These are phyloP conservation scores for Yamagishiella unicocca DNA, from an alignment of 139 green algal species.

Conservation along the genomic window DNA sequence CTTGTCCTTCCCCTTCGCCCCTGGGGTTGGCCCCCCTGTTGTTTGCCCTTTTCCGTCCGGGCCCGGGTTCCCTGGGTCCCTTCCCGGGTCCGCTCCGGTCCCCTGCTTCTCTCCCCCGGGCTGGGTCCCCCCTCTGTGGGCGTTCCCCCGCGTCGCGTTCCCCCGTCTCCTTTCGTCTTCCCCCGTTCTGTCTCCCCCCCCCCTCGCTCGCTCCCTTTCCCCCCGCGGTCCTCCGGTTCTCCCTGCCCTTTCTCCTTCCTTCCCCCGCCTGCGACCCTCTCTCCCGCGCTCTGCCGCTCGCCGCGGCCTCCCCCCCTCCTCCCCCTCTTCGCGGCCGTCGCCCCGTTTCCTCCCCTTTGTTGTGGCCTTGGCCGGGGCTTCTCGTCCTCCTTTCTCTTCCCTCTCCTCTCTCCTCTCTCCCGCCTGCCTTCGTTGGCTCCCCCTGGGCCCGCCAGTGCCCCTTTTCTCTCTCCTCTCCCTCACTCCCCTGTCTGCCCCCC, in stretches of 20 bases:
- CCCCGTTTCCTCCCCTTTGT: not conserved
- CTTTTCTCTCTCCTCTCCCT: not conserved
- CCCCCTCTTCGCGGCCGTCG: not conserved
- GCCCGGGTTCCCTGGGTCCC: too few relatives aligned
- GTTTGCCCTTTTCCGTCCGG: not conserved
- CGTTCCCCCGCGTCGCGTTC: not conserved
- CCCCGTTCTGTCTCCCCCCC: not conserved
- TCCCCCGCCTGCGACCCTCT: not conserved
- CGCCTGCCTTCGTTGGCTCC: not conserved
- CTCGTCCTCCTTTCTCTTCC: not conserved
- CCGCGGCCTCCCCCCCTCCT: not conserved
- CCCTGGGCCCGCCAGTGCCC: not conserved
- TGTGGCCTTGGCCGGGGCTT: too few relatives aligned
- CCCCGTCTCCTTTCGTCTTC: not conserved
- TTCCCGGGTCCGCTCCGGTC: not conserved
- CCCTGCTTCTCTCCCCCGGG: not conserved
- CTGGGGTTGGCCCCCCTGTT: too few relatives aligned
- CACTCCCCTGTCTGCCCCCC: not conserved
- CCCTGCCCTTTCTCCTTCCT: not conserved
- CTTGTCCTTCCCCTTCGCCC: too few relatives aligned
- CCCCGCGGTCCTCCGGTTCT: not conserved
- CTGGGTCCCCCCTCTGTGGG: not conserved
- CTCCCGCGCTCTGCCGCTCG: not conserved
- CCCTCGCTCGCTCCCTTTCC: not conserved
- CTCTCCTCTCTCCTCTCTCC: not conserved